Evolutionary conservation across 2,329 filamentous ascomycete genomes (phyloP).

Genomic region (Podosphaera xanthii): DNA sequence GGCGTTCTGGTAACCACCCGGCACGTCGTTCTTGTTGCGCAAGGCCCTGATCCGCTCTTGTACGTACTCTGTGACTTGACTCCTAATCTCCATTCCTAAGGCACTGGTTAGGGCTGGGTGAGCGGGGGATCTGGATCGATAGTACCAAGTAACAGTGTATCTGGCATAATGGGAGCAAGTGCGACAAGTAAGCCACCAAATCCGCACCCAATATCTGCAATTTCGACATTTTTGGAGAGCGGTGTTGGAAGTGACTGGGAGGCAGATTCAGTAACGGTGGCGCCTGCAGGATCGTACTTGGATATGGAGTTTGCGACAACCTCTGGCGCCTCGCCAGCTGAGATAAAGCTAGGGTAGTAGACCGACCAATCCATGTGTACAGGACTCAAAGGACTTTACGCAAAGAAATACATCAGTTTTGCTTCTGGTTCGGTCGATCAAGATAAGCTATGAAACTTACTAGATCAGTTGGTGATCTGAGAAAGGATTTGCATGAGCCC

Average conservation of each 20-base stretch:
- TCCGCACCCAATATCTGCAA: constrained; percentile 92
- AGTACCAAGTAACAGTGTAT: constrained; percentile 61
- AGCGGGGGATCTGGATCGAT: constrained; percentile 3
- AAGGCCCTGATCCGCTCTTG: constrained; percentile 69
- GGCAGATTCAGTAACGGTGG: background rate
- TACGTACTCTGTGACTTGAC: constrained; percentile 75
- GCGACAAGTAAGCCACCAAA: constrained; percentile 83
- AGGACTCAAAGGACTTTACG: constrained; percentile 48
- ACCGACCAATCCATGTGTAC: constrained; percentile 76
- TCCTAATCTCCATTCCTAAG: constrained; percentile 74
- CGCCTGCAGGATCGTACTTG: constrained; percentile 3
- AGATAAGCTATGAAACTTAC: constrained; percentile 27
- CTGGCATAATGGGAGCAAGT: constrained; percentile 57
- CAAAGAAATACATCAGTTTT: constrained; percentile 11
- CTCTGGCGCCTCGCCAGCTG: constrained; percentile 17
- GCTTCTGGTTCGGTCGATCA: constrained; percentile 1
- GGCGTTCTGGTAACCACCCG: constrained; percentile 55
- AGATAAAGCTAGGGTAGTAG: constrained; percentile 55
- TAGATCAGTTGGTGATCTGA: constrained; percentile 80
- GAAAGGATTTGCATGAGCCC: constrained; percentile 94
- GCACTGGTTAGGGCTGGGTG: constrained; percentile 4
- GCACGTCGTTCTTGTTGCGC: constrained; percentile 35
- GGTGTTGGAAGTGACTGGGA: constrained; percentile 2
- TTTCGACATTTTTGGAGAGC: constrained; percentile 52
- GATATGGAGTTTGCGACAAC: constrained; percentile 8